Percentiles rank a stretch among this genome's conserved stretches.
phyloP scores from a whole-genome alignment of 805 yeast genomes.

The Brettanomyces naardenensis region DNA sequence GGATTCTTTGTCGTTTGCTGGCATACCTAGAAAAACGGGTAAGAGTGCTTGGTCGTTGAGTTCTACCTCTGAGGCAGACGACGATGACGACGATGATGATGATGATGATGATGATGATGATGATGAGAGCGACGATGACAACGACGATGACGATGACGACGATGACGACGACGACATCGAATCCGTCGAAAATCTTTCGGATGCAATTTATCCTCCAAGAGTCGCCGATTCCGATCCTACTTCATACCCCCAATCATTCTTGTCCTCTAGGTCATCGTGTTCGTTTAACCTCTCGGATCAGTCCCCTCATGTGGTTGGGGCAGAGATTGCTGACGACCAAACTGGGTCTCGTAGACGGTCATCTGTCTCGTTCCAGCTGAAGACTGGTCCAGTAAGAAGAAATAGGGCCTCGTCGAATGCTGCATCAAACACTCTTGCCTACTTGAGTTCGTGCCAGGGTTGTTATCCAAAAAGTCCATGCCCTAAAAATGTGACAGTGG shows the following conservation, averaged over 20 bases:
- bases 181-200: conserved; percentile 3
- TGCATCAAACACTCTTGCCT: not conserved
- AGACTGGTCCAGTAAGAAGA: conserved; percentile 3
- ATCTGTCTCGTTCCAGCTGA: conserved; percentile 18
- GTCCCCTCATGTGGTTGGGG: conserved; percentile 10
- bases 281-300: not conserved
- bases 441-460: not conserved
- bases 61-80: not conserved
- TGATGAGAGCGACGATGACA: conserved; percentile 11
- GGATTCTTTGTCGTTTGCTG: not conserved
- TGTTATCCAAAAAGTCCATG: conserved; percentile 2
- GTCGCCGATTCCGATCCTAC: conserved; percentile 6
- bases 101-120: conserved; percentile 15
- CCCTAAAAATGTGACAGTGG: not conserved
- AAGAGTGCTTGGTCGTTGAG: not conserved
- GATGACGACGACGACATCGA: conserved; percentile 16
- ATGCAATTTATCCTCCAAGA: conserved; percentile 3
- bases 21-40: no score
- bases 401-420: not conserved
- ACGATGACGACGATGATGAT: conserved; percentile 5
- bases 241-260: not conserved
- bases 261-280: not conserved
- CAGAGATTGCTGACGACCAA: conserved; percentile 17
- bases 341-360: conserved; percentile 21
- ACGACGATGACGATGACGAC: conserved; percentile 10